Evolutionary conservation across 176 grass and related monocot genomes (phyloP).

Genomic region (Melocanna baccifera): DNA sequence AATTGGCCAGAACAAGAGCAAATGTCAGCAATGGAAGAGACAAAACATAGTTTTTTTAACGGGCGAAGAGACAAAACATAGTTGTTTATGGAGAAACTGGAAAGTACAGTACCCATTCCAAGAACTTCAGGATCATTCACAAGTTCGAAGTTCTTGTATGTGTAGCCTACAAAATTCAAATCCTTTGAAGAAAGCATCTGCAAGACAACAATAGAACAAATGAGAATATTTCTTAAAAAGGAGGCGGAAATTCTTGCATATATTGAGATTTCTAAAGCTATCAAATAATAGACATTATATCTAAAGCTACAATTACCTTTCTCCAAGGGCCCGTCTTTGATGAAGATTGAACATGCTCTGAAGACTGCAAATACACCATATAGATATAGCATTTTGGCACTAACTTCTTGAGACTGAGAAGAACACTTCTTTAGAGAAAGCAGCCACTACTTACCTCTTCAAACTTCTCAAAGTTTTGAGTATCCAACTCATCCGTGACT

Average conservation of each 20-base stretch:
- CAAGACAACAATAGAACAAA: background rate
- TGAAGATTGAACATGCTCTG: constrained; percentile 50
- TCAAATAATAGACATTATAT: background rate
- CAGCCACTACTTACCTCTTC: constrained; percentile 60
- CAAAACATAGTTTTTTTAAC: background rate
- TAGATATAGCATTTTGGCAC: background rate
- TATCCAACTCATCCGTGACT: constrained; percentile 94
- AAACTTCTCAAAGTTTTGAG: constrained; percentile 97
- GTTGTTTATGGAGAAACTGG: background rate
- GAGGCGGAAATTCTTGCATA: background rate
- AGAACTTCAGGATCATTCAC: constrained; percentile 83
- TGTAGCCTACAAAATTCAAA: constrained; percentile 95
- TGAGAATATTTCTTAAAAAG: background rate
- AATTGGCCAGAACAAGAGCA: background rate
- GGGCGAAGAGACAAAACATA: background rate
- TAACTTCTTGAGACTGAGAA: background rate
- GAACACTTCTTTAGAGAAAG: background rate
- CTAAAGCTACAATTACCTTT: constrained; percentile 53
- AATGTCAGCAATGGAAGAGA: background rate
- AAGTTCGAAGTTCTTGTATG: constrained; percentile 99
- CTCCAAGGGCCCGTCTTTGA: constrained; percentile 89
- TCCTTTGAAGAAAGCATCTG: constrained; percentile 99
- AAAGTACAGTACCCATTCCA: constrained; percentile 65
- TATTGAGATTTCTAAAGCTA: background rate
- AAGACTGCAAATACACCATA: constrained; percentile 44